Evolutionary conservation across 2,329 filamentous ascomycete genomes (phyloP), one percentile per base, ranked within the genome.

Genomic region (Fusarium liriodendri): DNA sequence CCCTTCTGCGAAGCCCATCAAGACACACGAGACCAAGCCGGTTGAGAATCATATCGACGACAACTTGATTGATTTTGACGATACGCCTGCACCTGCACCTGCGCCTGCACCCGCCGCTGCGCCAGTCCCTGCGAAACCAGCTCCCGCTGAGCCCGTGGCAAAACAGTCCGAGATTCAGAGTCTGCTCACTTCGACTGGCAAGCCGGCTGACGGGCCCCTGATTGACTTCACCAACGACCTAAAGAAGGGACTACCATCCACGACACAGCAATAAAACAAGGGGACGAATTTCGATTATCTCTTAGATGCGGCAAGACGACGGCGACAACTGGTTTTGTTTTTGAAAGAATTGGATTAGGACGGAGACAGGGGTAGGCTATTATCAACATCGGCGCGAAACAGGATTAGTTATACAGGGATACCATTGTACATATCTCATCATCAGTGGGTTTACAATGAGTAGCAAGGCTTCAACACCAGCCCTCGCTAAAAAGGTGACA

Each of bases 1-100:
- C 79, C 69, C 73, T 29, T 54, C 71, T 37, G 40, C 71, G 16
- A 70, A 67, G n/a, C 58, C 63, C 32, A 40, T 61, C 20, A 65
- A 75, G 40, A 37, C 67, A 54, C 47, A 55, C 32, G 33, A 68
- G 54, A 50, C 35, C 84, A 63, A 58, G 32, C 69, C 32, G 6
- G 33, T 57, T 10, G 67, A 75, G 25, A 75, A 74, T 16, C 71
- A 77, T 37, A 70, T 75, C 16, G 64, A 71, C 10, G 77, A 79
- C 13, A 79, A 89, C 71, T 83, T 92, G 57, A 90, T 92, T 70
- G 87, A 93, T 74, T 88, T 91, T 76, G 88, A 87, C 9, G 85
- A 88, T 16, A 32, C 60, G 33, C 64, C 71, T n/a, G 57, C 55
- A 8, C 66, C 71, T n/a, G 52, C 55, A 8, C 47, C 61, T 14